Base-by-base conservation (phyloP, 192 early-diverging fungal genomes). In the Coemansia pectinata region DNA sequence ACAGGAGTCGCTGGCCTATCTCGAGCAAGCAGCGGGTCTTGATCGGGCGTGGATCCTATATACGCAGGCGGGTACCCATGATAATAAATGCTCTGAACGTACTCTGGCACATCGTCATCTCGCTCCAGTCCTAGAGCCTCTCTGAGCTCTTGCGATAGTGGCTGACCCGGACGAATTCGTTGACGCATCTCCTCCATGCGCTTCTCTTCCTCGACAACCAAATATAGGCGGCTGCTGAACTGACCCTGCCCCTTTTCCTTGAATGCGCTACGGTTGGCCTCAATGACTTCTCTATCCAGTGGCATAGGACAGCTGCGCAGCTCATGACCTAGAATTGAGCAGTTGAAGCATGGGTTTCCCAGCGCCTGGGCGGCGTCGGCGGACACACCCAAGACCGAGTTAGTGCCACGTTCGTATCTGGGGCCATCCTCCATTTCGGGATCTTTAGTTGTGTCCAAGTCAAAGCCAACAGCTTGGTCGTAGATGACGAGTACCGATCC, bases 261-360 rank as follows among this genome's bases (percentile, higher is more conserved):
- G 39, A 83, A 83, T 60, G 62, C 69, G 2, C 23, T 39, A 4
- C 73, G 68, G 48, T 72, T 83, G 44, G 75, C 72, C 19, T 74
- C 69, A 1, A 83, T 69, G 42, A 58, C n/a, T 6, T 58, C 62
- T 11, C 66, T 57, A 38, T 83, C 80, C 12, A 63, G 31, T 4
- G 75, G 69, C 69, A 69, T 67, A 3, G 80, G 75, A 21, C 80
- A 83, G 62, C 71, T 52, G 19, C 75, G 71, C 17, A 83, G 40
- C 31, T 77, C 75, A 27, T 83, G 80, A 25, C 72, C 75, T 8
- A 66, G 72, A 52, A 77, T 70, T 12, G 75, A 71, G 66, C 80
- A 83, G 47, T 83, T 83, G 53, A 83, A 83, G 59, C 80, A 83
- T 25, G 66, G 55, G 63, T 83, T 83, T 21, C 74, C 79, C 64